These are phyloP conservation scores for Grosmannia serpens DNA, from an alignment of 2,329 filamentous ascomycete genomes.

Conservation along the genomic window DNA sequence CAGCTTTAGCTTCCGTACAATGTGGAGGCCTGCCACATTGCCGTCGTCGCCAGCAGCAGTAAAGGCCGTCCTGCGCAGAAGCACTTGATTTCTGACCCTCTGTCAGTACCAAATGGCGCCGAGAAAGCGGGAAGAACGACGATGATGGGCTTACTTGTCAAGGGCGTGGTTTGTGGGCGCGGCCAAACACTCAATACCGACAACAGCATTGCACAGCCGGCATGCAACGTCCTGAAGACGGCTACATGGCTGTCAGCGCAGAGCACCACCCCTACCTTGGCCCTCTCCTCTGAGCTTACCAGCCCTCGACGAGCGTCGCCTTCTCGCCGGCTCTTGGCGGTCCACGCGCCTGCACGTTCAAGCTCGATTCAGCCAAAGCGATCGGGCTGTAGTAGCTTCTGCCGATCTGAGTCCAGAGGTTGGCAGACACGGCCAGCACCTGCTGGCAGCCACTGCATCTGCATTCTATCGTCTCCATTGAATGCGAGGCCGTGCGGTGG, in stretches of 20 bases:
- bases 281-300: conserved; percentile 14
- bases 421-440: conserved; percentile 20
- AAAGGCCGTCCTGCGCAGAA: conserved; percentile 22
- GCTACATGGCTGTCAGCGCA: conserved; percentile 14
- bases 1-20: conserved; percentile 22
- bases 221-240: conserved; percentile 26
- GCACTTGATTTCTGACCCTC: conserved; percentile 22
- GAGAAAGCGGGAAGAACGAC: background rate
- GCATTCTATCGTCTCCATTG: conserved; percentile 25
- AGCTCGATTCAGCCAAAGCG: conserved; percentile 13
- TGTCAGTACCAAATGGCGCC: background rate
- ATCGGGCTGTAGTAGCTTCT: conserved; percentile 28
- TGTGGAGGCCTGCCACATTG: conserved; percentile 16
- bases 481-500: background rate
- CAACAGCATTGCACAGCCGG: conserved; percentile 16
- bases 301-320: conserved; percentile 24
- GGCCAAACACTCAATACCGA: conserved; percentile 24
- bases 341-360: conserved; percentile 16
- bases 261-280: background rate
- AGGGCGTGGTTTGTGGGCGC: conserved; percentile 26
- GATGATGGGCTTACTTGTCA: conserved; percentile 23
- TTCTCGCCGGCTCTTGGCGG: conserved; percentile 19
- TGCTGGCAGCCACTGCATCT: conserved; percentile 23
- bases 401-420: conserved; percentile 29
- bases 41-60: conserved; percentile 11